These are phyloP conservation scores for Peniophora sp. DNA, from an alignment of 1,284 basidiomycete species.

Conservation along the genomic window DNA sequence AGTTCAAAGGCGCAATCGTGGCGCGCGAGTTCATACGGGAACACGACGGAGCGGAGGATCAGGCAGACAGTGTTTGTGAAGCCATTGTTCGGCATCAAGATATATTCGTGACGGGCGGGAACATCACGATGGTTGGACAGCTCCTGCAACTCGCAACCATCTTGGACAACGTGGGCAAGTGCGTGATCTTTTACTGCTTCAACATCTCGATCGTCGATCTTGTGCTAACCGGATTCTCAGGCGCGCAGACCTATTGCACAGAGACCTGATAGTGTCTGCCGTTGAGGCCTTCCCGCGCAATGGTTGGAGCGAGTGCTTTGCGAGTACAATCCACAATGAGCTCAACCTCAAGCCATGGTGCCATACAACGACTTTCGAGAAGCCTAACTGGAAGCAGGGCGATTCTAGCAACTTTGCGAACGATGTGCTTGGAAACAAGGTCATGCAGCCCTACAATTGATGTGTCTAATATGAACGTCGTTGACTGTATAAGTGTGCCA, in stretches of 20 bases:
- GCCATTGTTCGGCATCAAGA: slow-evolving; percentile 55
- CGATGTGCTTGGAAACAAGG: slow-evolving; percentile 36
- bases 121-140: slow-evolving; percentile 46
- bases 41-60: slow-evolving; percentile 37
- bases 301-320: slow-evolving; percentile 41
- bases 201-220: not conserved
- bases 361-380: slow-evolving; percentile 41
- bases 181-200: too few relatives aligned
- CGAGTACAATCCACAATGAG: slow-evolving; percentile 38
- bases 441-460: slow-evolving; percentile 34
- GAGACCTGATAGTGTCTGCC: slow-evolving; percentile 34
- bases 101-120: slow-evolving; percentile 47
- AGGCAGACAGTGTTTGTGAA: slow-evolving; percentile 50
- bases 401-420: slow-evolving; percentile 39
- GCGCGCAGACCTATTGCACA: slow-evolving; percentile 38
- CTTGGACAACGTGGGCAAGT: slow-evolving; percentile 40
- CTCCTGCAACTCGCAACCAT: slow-evolving; percentile 46
- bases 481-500: too few relatives aligned
- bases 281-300: slow-evolving; percentile 35
- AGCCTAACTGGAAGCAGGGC: slow-evolving; percentile 36
- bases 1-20: slow-evolving; percentile 51
- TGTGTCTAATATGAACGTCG: too few relatives aligned
- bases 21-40: slow-evolving; percentile 41
- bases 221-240: too few relatives aligned
- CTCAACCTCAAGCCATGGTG: slow-evolving; percentile 43